Conservation (phyloP, 164 flowering plant genomes). For the Umbellularia californica region DNA sequence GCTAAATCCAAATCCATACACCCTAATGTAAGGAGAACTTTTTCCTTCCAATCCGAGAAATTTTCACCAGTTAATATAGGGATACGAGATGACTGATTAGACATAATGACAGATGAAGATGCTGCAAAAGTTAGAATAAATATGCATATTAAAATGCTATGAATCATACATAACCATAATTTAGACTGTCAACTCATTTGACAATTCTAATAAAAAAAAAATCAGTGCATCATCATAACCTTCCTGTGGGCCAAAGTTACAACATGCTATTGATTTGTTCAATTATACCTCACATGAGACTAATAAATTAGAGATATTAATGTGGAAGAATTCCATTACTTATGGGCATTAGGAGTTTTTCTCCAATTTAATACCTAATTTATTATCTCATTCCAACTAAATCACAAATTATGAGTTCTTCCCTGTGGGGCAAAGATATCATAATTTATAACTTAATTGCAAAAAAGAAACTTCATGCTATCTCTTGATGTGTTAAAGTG, state of each 20-base stretch:
- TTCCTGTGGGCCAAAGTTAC: background rate
- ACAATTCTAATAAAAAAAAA: no score
- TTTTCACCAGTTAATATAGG: slow-evolving; percentile 1
- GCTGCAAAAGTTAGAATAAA: background rate
- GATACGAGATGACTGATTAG: background rate
- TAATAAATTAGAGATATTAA: background rate
- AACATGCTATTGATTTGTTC: background rate
- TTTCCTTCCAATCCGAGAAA: background rate
- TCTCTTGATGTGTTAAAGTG: background rate
- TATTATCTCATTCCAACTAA: background rate
- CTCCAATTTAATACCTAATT: background rate
- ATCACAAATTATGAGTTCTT: background rate
- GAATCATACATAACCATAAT: no score
- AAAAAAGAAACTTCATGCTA: background rate
- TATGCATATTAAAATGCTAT: background rate
- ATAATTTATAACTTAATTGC: background rate
- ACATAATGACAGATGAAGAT: background rate
- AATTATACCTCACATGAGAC: background rate
- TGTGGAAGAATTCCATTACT: background rate
- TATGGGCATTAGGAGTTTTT: background rate
- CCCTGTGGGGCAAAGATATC: background rate
- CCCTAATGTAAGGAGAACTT: background rate
- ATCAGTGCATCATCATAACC: slow-evolving; percentile 1
- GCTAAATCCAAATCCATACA: slow-evolving; percentile 2
- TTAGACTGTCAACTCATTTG: no score